Evolutionary conservation across 2,329 filamentous ascomycete species (phyloP).

Genomic region (Hymenoscyphus linearis): DNA sequence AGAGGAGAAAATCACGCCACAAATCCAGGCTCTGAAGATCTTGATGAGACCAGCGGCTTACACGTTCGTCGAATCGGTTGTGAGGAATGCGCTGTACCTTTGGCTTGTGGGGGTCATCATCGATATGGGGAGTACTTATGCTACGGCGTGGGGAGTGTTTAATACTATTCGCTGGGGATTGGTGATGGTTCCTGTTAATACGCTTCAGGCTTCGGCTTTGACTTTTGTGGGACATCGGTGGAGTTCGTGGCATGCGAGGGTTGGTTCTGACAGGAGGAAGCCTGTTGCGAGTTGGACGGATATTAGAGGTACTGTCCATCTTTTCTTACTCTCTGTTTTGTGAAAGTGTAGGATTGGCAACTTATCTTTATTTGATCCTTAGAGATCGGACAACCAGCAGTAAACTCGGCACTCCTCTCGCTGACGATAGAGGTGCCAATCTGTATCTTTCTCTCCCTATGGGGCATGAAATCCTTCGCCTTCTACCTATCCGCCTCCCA

Average conservation of each 20-base stretch:
- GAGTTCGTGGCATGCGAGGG: conserved; percentile 44
- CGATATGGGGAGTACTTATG: conserved; percentile 56
- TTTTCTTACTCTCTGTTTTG: background rate
- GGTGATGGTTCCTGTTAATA: conserved; percentile 66
- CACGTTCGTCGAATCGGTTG: conserved; percentile 58
- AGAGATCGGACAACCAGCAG: conserved; percentile 46
- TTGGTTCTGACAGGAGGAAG: conserved; percentile 29
- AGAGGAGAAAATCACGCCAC: conserved; percentile 33
- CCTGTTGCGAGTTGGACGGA: conserved; percentile 32
- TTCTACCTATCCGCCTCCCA: conserved; percentile 53
- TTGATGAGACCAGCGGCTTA: conserved; percentile 52
- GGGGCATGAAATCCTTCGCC: conserved; percentile 56
- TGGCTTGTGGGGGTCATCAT: conserved; percentile 65
- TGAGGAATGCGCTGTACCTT: conserved; percentile 65
- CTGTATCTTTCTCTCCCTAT: conserved; percentile 55
- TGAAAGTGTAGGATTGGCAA: background rate
- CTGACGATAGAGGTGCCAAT: conserved; percentile 56
- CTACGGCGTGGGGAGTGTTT: conserved; percentile 70
- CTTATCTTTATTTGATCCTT: conserved; percentile 11
- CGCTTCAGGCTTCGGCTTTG: conserved; percentile 59
- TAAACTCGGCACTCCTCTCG: conserved; percentile 48
- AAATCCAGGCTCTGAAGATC: conserved; percentile 40
- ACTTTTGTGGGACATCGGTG: conserved; percentile 63
- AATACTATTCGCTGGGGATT: conserved; percentile 70
- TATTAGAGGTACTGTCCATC: conserved; percentile 19